These are phyloP conservation scores for Pyrenula massariospora DNA, from an alignment of 495 filamentous ascomycete species.

Conservation along the genomic window DNA sequence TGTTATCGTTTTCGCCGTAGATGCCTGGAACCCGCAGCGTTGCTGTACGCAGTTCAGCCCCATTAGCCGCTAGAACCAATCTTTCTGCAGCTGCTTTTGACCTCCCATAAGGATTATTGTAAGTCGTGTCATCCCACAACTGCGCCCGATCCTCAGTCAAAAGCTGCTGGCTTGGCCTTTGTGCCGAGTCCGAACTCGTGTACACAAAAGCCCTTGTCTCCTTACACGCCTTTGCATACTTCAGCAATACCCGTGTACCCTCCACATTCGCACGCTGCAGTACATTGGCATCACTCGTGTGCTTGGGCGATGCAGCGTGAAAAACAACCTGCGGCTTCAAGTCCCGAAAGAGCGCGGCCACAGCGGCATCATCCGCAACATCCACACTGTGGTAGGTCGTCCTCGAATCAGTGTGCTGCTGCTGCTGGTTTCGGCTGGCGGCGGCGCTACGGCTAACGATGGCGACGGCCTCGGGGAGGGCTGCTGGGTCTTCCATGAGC, in stretches of 20 bases:
- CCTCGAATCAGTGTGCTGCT: neutral
- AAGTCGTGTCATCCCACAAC: conserved; percentile 6
- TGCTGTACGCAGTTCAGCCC: conserved; percentile 8
- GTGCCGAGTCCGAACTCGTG: conserved; percentile 13
- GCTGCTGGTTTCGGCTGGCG: neutral
- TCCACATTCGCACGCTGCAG: conserved; percentile 8
- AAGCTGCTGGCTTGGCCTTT: conserved; percentile 1
- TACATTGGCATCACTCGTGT: neutral
- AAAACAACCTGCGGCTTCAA: conserved; percentile 14
- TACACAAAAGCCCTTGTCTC: conserved; percentile 14
- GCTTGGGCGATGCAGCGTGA: conserved; percentile 12
- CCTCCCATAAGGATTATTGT: conserved; percentile 8
- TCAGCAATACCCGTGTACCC: conserved; percentile 11
- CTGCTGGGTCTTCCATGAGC: conserved; percentile 30
- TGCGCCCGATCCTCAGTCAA: conserved; percentile 11
- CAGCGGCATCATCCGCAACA: conserved; percentile 5
- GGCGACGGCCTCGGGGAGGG: conserved; percentile 3
- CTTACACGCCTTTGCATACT: conserved; percentile 4
- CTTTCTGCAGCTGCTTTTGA: conserved; percentile 17
- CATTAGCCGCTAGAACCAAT: conserved; percentile 13
- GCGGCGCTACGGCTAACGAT: conserved; percentile 10
- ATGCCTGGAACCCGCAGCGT: conserved; percentile 11
- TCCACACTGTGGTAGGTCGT: conserved; percentile 10
- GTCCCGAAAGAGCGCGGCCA: conserved; percentile 8
- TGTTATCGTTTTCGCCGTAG: conserved; percentile 15